phyloP scores from a whole-genome alignment of 2,329 filamentous ascomycete species.

The Ilyonectria robusta region DNA sequence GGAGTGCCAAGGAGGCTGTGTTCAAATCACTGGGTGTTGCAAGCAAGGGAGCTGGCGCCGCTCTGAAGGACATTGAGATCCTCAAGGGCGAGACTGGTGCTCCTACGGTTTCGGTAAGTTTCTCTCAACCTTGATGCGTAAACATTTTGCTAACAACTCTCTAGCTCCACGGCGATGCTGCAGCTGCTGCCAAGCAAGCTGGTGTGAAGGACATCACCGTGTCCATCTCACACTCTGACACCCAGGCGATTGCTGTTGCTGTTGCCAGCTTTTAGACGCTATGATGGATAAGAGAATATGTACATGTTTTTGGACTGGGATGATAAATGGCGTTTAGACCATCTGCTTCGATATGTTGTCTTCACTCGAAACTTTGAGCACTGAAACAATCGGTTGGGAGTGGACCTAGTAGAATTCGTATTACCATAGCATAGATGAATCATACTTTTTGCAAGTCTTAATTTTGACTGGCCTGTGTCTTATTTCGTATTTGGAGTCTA shows the following conservation, averaged over 20 bases:
- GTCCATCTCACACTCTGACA: conserved; percentile 96
- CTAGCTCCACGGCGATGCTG: conserved; percentile 89
- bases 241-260: conserved; percentile 94
- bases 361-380: conserved; percentile 29
- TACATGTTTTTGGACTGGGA: conserved; percentile 39
- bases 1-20: conserved; percentile 98
- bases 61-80: conserved; percentile 96
- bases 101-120: conserved; percentile 85
- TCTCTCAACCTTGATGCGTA: neutral
- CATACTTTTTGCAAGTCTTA: conserved; percentile 14
- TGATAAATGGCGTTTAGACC: conserved; percentile 46
- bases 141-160: conserved; percentile 55
- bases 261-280: conserved; percentile 79
- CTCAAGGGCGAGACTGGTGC: conserved; percentile 84
- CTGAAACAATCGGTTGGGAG: conserved; percentile 22
- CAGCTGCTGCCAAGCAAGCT: conserved; percentile 85
- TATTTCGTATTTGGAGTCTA: neutral
- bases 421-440: conserved; percentile 43
- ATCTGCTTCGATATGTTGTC: conserved; percentile 45
- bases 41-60: conserved; percentile 89
- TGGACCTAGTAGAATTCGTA: conserved; percentile 37
- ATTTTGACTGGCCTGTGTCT: neutral
- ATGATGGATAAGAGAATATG: conserved; percentile 26
- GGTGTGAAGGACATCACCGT: conserved; percentile 91
- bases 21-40: conserved; percentile 96